Percentiles rank a stretch among this genome's conserved stretches.
These are phyloP conservation scores for Morella rubra DNA, from an alignment of 306 rosid species.

Conservation along the genomic window DNA sequence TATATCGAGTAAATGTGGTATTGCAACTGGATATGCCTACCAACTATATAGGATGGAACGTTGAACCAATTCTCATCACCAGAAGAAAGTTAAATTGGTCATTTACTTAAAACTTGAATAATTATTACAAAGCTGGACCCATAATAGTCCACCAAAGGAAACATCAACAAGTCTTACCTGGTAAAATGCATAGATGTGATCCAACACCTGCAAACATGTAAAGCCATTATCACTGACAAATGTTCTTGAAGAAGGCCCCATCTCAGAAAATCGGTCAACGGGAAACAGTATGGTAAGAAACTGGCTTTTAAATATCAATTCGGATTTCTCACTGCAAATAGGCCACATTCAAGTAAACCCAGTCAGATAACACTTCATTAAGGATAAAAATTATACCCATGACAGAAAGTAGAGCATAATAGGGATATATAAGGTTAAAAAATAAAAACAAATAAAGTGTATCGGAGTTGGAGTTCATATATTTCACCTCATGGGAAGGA, in stretches of 20 bases:
- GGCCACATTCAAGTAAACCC: constrained; percentile 1
- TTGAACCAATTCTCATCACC: background rate
- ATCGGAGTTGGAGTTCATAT: background rate
- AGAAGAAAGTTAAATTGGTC: background rate
- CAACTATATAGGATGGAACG: background rate
- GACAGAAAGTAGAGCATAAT: background rate
- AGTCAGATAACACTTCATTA: background rate
- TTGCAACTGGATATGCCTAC: background rate
- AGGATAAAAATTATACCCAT: background rate
- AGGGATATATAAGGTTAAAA: background rate
- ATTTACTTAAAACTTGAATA: background rate
- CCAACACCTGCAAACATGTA: constrained; percentile 83
- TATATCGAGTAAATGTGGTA: background rate
- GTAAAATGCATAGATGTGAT: constrained; percentile 74
- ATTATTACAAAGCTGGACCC: background rate
- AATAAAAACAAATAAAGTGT: background rate
- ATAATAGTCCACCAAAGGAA: background rate
- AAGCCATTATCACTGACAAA: constrained; percentile 66
- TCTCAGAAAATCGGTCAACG: constrained; percentile 82
- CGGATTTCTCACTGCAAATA: constrained; percentile 80
- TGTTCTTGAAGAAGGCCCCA: constrained; percentile 93
- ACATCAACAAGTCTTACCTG: constrained; percentile 51
- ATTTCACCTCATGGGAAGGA: background rate
- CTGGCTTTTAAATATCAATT: constrained; percentile 67
- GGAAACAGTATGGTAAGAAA: constrained; percentile 87